phyloP scores from a whole-genome alignment of 1,284 basidiomycete genomes.

The Irpex sp. region DNA sequence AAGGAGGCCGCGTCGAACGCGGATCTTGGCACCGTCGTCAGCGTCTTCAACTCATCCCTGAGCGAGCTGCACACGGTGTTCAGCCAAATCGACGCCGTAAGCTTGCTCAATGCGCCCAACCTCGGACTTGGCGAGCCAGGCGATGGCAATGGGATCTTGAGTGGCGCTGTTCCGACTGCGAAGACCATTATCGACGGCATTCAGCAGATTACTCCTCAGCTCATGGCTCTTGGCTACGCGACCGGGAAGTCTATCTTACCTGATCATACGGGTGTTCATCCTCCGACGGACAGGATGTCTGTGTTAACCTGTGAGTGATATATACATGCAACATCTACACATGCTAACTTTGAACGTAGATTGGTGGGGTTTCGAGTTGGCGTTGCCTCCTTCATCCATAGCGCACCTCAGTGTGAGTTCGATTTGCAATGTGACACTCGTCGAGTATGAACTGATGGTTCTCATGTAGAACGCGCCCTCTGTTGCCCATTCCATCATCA shows the following conservation, averaged over 20 bases:
- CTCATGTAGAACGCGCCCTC: slow-evolving; percentile 51
- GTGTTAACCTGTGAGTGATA: slow-evolving; percentile 66
- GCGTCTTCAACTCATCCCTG: slow-evolving; percentile 46
- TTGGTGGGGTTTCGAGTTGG: slow-evolving; percentile 81
- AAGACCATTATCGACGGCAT: slow-evolving; percentile 67
- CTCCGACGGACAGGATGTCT: slow-evolving; percentile 73
- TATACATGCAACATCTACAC: background rate
- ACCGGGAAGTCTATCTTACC: slow-evolving; percentile 64
- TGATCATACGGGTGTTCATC: slow-evolving; percentile 68
- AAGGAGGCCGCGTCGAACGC: slow-evolving; percentile 8
- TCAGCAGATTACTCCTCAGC: slow-evolving; percentile 66
- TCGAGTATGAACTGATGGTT: background rate
- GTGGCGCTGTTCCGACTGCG: slow-evolving; percentile 71
- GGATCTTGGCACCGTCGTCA: slow-evolving; percentile 24
- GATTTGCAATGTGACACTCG: background rate
- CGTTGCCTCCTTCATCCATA: slow-evolving; percentile 66
- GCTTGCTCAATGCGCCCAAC: slow-evolving; percentile 50
- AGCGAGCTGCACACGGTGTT: slow-evolving; percentile 48
- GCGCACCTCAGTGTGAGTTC: slow-evolving; percentile 48
- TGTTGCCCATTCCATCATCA: slow-evolving; percentile 58
- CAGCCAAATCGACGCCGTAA: slow-evolving; percentile 54
- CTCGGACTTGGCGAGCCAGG: slow-evolving; percentile 60
- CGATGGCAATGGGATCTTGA: slow-evolving; percentile 54
- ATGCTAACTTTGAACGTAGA: slow-evolving; percentile 36
- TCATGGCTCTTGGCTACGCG: slow-evolving; percentile 75